Conservation (phyloP, 2,329 filamentous ascomycete species). For the Aspergillus ochraceoroseus region DNA sequence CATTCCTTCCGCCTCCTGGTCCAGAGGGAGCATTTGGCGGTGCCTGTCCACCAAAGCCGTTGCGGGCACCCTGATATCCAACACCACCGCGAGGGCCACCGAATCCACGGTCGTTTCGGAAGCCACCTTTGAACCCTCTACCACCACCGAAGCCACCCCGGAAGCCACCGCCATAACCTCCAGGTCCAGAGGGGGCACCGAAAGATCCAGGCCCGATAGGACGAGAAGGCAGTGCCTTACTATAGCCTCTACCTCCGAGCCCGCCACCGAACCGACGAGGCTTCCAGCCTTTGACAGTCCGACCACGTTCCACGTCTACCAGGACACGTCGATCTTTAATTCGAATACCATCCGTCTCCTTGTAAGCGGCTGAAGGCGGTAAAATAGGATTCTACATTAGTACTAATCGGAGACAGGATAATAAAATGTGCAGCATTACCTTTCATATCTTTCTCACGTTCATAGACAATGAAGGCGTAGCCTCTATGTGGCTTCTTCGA, state of each 20-base stretch:
- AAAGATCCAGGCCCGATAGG: constrained; percentile 62
- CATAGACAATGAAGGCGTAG: constrained; percentile 95
- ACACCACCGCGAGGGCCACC: constrained; percentile 49
- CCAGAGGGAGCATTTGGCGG: constrained; percentile 51
- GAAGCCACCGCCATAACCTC: constrained; percentile 54
- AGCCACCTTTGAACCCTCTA: constrained; percentile 51
- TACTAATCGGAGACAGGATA: constrained; percentile 21
- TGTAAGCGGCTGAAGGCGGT: constrained; percentile 75
- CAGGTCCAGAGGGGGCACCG: constrained; percentile 52
- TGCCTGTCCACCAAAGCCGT: constrained; percentile 46
- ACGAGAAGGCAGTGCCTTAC: constrained; percentile 68
- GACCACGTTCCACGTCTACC: constrained; percentile 92
- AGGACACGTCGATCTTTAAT: constrained; percentile 90
- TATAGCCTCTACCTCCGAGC: constrained; percentile 87
- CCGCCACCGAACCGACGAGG: constrained; percentile 88
- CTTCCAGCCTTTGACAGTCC: constrained; percentile 90
- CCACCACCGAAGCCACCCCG: constrained; percentile 51
- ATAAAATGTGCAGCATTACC: constrained; percentile 54
- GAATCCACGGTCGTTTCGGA: constrained; percentile 50
- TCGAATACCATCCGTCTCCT: constrained; percentile 76
- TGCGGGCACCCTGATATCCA: constrained; percentile 56
- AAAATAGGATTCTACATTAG: constrained; percentile 33
- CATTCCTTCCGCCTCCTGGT: constrained; percentile 52
- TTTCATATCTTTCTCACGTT: constrained; percentile 98
- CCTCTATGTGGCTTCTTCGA: constrained; percentile 78